A percentile compares a stretch with the other conserved stretches of the same genome.
Evolutionary conservation across 306 rosid genomes (phyloP).

Genomic region (Cicer chorassanicum): DNA sequence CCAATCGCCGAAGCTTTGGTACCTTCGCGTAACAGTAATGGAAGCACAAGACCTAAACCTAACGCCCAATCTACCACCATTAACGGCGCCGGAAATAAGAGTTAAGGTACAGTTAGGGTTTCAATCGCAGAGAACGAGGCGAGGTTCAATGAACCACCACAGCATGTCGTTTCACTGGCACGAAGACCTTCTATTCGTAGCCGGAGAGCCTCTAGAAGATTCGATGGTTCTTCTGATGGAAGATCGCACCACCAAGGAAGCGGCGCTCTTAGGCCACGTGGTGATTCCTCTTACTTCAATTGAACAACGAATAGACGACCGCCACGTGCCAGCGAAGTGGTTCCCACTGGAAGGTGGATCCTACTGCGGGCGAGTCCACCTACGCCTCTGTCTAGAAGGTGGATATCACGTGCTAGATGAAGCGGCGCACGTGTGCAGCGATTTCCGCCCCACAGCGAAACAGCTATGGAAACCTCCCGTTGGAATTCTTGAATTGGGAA

Average conservation of each 20-base stretch:
- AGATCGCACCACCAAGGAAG: constrained; percentile 75
- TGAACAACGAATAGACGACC: constrained; percentile 89
- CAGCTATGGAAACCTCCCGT: constrained; percentile 86
- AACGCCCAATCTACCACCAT: constrained; percentile 79
- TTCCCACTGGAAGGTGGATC: constrained; percentile 55
- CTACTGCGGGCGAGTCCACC: constrained; percentile 77
- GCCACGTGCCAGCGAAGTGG: constrained; percentile 90
- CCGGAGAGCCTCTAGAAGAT: constrained; percentile 92
- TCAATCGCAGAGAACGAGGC: constrained; percentile 71
- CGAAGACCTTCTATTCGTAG: constrained; percentile 87
- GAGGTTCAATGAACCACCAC: constrained; percentile 85
- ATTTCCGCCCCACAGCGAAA: constrained; percentile 91
- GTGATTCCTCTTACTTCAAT: constrained; percentile 63
- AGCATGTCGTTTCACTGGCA: constrained; percentile 80
- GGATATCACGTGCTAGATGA: constrained; percentile 99
- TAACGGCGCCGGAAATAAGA: constrained; percentile 84
- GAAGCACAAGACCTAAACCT: constrained; percentile 61
- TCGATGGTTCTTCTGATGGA: constrained; percentile 68
- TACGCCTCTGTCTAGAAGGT: constrained; percentile 84
- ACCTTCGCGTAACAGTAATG: constrained; percentile 48
- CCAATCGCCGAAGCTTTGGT: constrained; percentile 61
- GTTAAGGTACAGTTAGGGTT: constrained; percentile 73
- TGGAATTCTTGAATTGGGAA: constrained; percentile 91
- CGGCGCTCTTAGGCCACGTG: constrained; percentile 65
- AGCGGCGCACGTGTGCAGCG: constrained; percentile 98